A percentile compares a stretch with the other conserved stretches of the same genome.
These are phyloP conservation scores for Kingdonia uniflora DNA, from an alignment of 164 flowering plant species.

Conservation along the genomic window DNA sequence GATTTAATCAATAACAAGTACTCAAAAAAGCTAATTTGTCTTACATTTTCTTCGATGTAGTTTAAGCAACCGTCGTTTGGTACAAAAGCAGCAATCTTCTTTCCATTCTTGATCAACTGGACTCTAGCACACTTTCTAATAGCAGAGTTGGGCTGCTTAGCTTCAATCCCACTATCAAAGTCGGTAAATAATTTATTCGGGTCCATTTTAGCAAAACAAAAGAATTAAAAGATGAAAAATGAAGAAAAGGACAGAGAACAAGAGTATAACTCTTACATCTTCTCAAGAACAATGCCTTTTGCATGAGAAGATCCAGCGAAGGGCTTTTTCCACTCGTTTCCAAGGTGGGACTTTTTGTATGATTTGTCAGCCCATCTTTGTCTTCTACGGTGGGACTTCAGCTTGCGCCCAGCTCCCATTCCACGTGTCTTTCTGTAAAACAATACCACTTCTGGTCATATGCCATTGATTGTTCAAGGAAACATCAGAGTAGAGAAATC, in stretches of 20 bases:
- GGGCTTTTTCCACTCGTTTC: conserved; percentile 87
- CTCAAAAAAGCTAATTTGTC: conserved; percentile 6
- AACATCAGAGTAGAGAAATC: too few species aligned
- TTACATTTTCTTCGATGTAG: conserved; percentile 77
- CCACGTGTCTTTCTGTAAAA: conserved; percentile 64
- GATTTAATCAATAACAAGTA: background rate
- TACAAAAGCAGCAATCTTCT: conserved; percentile 88
- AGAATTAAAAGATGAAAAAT: background rate
- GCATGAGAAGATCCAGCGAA: conserved; percentile 91
- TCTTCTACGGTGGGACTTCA: conserved; percentile 56
- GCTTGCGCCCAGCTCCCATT: conserved; percentile 86
- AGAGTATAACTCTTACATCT: conserved; percentile 57
- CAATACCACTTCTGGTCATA: background rate
- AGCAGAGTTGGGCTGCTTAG: conserved; percentile 86
- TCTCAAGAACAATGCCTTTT: conserved; percentile 78
- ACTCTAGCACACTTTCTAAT: conserved; percentile 75
- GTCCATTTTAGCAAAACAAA: background rate
- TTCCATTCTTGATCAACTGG: conserved; percentile 72
- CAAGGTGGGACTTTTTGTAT: conserved; percentile 74
- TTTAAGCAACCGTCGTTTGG: conserved; percentile 87
- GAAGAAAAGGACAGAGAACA: background rate
- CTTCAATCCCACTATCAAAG: conserved; percentile 60
- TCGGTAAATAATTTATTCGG: too few species aligned
- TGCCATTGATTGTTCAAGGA: too few species aligned
- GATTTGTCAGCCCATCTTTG: conserved; percentile 79